Base-by-base conservation (phyloP, 352 stramenopile species). In the Phytophthora quininea region DNA sequence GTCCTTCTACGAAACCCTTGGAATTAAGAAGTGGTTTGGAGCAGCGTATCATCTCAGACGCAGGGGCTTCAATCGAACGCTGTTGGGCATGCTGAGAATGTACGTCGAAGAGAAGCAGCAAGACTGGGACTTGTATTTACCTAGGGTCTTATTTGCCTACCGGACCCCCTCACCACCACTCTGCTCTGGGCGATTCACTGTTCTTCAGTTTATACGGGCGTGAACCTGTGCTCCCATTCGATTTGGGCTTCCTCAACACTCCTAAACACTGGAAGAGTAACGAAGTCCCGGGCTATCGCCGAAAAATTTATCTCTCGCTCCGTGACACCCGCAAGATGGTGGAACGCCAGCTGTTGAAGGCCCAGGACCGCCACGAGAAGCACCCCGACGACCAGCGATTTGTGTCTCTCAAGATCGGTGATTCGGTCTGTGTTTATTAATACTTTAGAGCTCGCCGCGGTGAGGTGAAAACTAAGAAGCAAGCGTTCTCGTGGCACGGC, bases 401-500 rank as follows among this genome's bases (percentile, higher is more conserved):
- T 4, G 51, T 57, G 14, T 4, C 2, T 0, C 35, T 35, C 19
- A n/a, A 30, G 2, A 24, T 35, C 3, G 51, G 51, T 1, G 35
- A 47, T 9, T 11, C 51, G 2, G 51, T 57, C 1, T 57, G 19
- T 7, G 51, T 57, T 0, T 57, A 47, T n/a, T 19, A 57, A 6
- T 57, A 57, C 6, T 47, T 57, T 7, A 2, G 51, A n/a, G 51
- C 51, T 0, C 0, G 15, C 0, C 33, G 51, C 1, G 45, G 45
- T 12, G 45, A 62, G n/a, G 45, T 27, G 12, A 54, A 54, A 12
- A 62, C 45, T 4, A 62, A 62, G 27, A 62, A 54, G 19, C 15
- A 55, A 4, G 56, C 56, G 0, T 62, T 62, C n/a, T 35, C 45
- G 0, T 49, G 32, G 54, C 42, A 60, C 12, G 54, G 54, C 7